Percentiles rank a stretch among this genome's conserved stretches.
phyloP scores from a whole-genome alignment of 2,329 filamentous ascomycete species.

The Didymella pomorum region DNA sequence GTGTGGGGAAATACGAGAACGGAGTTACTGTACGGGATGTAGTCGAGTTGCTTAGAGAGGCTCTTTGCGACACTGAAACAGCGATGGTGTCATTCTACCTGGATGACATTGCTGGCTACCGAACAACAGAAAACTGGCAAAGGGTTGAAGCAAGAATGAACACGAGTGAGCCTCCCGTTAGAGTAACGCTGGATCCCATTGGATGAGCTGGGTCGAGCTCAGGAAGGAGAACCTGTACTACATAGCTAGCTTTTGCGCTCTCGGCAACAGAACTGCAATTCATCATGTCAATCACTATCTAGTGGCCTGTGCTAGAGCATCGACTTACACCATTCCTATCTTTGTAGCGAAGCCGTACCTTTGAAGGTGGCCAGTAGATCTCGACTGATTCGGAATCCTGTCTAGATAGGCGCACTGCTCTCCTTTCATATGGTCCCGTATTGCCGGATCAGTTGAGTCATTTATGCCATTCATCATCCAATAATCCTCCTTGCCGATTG shows the following conservation, averaged over 20 bases:
- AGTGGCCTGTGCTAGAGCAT: too few species aligned
- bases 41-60: background rate
- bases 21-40: background rate
- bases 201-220: too few species aligned
- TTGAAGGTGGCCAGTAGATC: background rate
- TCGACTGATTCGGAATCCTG: background rate
- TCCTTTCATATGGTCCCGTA: background rate
- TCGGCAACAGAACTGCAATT: too few species aligned
- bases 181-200: too few species aligned
- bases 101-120: background rate
- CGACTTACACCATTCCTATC: too few species aligned
- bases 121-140: background rate
- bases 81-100: background rate
- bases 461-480: background rate
- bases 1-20: background rate
- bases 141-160: background rate
- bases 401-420: background rate
- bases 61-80: background rate
- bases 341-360: background rate
- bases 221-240: too few species aligned
- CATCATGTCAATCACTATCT: too few species aligned
- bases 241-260: too few species aligned
- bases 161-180: too few species aligned
- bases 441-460: background rate
- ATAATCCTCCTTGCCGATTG: background rate